These are phyloP conservation scores for Xerocomus cyaneibrunnescens DNA, from an alignment of 1,284 basidiomycete genomes.

Conservation along the genomic window DNA sequence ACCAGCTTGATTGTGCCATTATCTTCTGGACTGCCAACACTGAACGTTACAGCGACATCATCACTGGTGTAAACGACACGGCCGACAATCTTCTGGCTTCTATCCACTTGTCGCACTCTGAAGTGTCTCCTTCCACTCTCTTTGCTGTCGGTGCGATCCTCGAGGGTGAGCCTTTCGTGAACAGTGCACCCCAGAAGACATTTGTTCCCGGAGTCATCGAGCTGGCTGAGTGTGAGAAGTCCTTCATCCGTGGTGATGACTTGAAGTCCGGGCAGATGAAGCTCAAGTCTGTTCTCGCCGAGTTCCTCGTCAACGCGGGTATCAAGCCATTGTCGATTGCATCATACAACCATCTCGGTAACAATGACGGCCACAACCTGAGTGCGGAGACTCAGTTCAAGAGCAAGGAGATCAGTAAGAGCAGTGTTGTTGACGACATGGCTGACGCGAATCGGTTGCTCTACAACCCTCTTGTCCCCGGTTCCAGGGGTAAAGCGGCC, in stretches of 20 bases:
- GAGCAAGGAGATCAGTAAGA: conserved; percentile 98
- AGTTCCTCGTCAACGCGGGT: conserved; percentile 98
- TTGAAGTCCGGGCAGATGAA: conserved; percentile 96
- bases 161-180: conserved; percentile 94
- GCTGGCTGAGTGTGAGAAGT: conserved; percentile 86
- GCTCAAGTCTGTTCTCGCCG: conserved; percentile 93
- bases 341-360: conserved; percentile 98
- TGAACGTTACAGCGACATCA: conserved; percentile 95
- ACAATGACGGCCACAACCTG: conserved; percentile 96
- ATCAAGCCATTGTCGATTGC: conserved; percentile 98
- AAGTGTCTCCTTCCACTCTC: conserved; percentile 93
- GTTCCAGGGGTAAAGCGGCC: conserved; percentile 61
- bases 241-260: conserved; percentile 98
- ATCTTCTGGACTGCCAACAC: conserved; percentile 99
- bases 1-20: conserved; percentile 84
- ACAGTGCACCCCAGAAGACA: conserved; percentile 98
- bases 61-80: conserved; percentile 95
- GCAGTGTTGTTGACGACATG: conserved; percentile 97
- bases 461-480: conserved; percentile 75
- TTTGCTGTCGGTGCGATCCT: conserved; percentile 97
- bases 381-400: conserved; percentile 94
- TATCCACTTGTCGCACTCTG: conserved; percentile 84
- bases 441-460: conserved; percentile 88
- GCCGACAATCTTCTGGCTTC: conserved; percentile 84
- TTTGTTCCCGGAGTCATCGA: conserved; percentile 95